These are phyloP conservation scores for Hanseniaspora singularis DNA, from an alignment of 805 yeast genomes.

Conservation along the genomic window DNA sequence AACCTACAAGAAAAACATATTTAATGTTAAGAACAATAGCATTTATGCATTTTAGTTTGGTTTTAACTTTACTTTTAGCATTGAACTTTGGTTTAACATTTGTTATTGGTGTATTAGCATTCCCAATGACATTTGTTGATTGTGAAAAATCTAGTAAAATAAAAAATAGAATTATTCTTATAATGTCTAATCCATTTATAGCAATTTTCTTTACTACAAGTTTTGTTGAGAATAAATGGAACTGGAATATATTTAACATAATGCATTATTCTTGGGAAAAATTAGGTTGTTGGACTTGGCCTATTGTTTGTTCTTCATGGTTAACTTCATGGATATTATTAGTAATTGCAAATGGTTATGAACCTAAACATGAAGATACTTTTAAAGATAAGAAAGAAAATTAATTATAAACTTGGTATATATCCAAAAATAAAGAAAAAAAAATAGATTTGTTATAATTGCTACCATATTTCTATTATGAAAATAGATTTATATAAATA, in stretches of 20 bases:
- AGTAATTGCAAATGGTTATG: slow-evolving; percentile 22
- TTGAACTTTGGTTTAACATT: slow-evolving; percentile 77
- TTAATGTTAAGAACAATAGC: slow-evolving; percentile 34
- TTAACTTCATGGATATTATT: slow-evolving; percentile 61
- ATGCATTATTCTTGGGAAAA: slow-evolving; percentile 54
- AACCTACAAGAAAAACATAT: slow-evolving; percentile 20
- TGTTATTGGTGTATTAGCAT: slow-evolving; percentile 51
- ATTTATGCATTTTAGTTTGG: slow-evolving; percentile 51
- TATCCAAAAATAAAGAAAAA: not conserved
- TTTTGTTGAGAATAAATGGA: slow-evolving; percentile 27
- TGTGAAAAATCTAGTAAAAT: slow-evolving; percentile 12
- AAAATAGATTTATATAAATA: too few relatives aligned
- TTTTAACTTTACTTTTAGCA: slow-evolving; percentile 61
- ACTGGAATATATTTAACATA: slow-evolving; percentile 36
- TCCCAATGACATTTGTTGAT: slow-evolving; percentile 57
- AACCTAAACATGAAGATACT: not conserved
- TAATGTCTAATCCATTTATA: slow-evolving; percentile 43
- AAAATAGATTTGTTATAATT: not conserved
- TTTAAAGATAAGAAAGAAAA: not conserved
- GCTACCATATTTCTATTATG: too few relatives aligned
- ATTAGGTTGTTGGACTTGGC: slow-evolving; percentile 79
- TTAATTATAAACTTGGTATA: not conserved
- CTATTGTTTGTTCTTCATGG: slow-evolving; percentile 63
- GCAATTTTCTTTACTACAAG: slow-evolving; percentile 28
- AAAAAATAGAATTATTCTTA: slow-evolving; percentile 29